phyloP scores from a whole-genome alignment of 768 basidiomycete genomes.

The Hypsizygus marmoreus region DNA sequence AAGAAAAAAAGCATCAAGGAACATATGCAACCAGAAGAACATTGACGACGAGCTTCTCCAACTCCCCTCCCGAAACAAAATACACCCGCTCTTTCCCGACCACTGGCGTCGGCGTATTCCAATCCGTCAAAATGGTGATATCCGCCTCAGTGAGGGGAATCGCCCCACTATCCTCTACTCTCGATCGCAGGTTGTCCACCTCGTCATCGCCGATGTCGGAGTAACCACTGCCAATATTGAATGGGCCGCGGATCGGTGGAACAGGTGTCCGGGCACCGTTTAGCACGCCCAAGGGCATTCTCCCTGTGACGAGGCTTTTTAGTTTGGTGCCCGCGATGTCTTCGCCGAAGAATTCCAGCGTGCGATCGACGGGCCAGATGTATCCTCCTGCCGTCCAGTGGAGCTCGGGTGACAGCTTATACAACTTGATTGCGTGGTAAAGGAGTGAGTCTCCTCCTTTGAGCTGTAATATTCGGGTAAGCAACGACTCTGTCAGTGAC shows the following conservation, averaged over 20 bases:
- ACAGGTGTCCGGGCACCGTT: constrained; percentile 23
- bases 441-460: constrained; percentile 77
- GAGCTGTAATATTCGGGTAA: constrained; percentile 42
- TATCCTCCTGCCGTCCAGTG: constrained; percentile 85
- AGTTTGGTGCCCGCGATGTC: constrained; percentile 26
- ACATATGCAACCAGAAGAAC: constrained; percentile 72
- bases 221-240: constrained; percentile 41
- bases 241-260: constrained; percentile 45
- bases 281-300: constrained; percentile 22
- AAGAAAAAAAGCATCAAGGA: too few species aligned
- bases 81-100: constrained; percentile 70
- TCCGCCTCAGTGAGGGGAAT: constrained; percentile 63
- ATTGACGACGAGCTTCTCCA: constrained; percentile 78
- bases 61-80: constrained; percentile 63
- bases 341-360: constrained; percentile 62
- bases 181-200: constrained; percentile 42
- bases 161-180: constrained; percentile 71
- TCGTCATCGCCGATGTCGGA: constrained; percentile 32
- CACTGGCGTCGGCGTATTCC: constrained; percentile 37
- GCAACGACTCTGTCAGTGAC: background rate
- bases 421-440: constrained; percentile 76
- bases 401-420: constrained; percentile 72
- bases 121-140: constrained; percentile 49
- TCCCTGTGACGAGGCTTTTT: constrained; percentile 17
- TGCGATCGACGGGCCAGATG: constrained; percentile 75